Evolutionary conservation across 2,329 filamentous ascomycete species (phyloP).

Genomic region (Pestalotiopsis sp.): DNA sequence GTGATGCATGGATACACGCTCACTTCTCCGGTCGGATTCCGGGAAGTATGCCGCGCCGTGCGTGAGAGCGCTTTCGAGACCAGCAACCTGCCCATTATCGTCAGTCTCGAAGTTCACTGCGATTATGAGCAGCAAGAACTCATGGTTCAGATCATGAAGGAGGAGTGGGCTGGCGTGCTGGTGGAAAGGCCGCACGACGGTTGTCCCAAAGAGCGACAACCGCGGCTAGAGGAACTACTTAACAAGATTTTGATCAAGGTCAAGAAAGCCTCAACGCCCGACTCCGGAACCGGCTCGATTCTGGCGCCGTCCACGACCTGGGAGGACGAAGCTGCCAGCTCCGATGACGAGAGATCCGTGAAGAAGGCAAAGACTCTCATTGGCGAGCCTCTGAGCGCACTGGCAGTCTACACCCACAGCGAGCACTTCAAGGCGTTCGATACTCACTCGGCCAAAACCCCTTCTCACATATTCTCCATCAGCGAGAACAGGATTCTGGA

Average conservation of each 20-base stretch:
- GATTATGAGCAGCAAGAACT: slow-evolving; percentile 79
- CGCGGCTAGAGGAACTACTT: slow-evolving; percentile 70
- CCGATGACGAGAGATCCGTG: slow-evolving; percentile 43
- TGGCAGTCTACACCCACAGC: slow-evolving; percentile 86
- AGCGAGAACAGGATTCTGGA: slow-evolving; percentile 74
- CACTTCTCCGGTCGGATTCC: slow-evolving; percentile 83
- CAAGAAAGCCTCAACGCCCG: slow-evolving; percentile 52
- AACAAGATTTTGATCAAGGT: slow-evolving; percentile 85
- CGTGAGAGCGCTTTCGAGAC: slow-evolving; percentile 75
- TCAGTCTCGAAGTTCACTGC: slow-evolving; percentile 91
- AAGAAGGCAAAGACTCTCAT: slow-evolving; percentile 62
- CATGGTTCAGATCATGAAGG: slow-evolving; percentile 93
- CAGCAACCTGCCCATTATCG: slow-evolving; percentile 80
- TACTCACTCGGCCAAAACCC: slow-evolving; percentile 61
- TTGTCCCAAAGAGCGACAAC: slow-evolving; percentile 58
- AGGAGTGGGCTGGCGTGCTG: slow-evolving; percentile 79
- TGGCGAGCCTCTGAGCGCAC: slow-evolving; percentile 68
- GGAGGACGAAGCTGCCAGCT: slow-evolving; percentile 42
- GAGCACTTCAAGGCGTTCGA: slow-evolving; percentile 77
- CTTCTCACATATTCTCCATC: slow-evolving; percentile 82
- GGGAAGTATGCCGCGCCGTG: slow-evolving; percentile 82
- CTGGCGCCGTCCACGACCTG: slow-evolving; percentile 26
- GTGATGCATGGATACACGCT: slow-evolving; percentile 84
- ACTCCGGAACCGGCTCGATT: slow-evolving; percentile 34
- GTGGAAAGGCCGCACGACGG: slow-evolving; percentile 60